Percentiles rank a stretch among this genome's conserved stretches.
phyloP scores from a whole-genome alignment of 495 filamentous ascomycete genomes.

The Tetracladium marchalianum region DNA sequence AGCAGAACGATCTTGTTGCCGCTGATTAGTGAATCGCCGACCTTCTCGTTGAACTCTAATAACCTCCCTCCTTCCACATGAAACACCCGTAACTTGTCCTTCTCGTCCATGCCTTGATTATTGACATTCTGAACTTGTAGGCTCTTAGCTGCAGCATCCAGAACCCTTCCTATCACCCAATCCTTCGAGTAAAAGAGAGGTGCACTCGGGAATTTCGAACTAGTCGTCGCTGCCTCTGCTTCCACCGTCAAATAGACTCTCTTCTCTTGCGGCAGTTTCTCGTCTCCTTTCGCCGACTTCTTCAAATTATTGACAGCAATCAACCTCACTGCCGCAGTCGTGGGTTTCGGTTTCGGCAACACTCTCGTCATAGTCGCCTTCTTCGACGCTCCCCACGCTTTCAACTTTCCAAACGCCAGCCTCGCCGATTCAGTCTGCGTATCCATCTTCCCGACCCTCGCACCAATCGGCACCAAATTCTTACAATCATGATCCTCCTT shows the following conservation, averaged over 20 bases:
- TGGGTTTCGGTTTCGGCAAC: conserved; percentile 50
- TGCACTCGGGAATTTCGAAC: conserved; percentile 61
- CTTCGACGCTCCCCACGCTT: conserved; percentile 57
- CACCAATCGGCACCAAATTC: conserved; percentile 51
- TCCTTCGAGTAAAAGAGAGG: conserved; percentile 78
- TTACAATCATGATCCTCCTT: conserved; percentile 81
- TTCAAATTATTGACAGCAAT: conserved; percentile 66
- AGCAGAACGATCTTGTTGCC: conserved; percentile 87
- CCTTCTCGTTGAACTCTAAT: conserved; percentile 76
- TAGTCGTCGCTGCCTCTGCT: conserved; percentile 69
- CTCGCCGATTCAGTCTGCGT: conserved; percentile 40
- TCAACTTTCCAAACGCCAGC: conserved; percentile 53
- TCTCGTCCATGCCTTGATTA: conserved; percentile 68
- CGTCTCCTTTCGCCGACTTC: conserved; percentile 80
- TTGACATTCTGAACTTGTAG: conserved; percentile 82
- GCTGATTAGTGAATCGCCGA: conserved; percentile 55
- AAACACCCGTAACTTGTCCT: conserved; percentile 72
- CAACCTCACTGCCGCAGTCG: conserved; percentile 45
- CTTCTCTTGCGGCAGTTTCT: conserved; percentile 65
- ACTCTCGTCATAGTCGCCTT: conserved; percentile 41
- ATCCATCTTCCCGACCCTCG: conserved; percentile 11
- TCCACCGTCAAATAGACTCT: conserved; percentile 80
- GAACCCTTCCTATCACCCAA: conserved; percentile 79
- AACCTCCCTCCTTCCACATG: conserved; percentile 85
- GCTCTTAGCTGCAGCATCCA: conserved; percentile 78